Evolutionary conservation across 768 basidiomycete species (phyloP), one percentile per base, ranked within the genome.

Genomic region (Russula lepida): DNA sequence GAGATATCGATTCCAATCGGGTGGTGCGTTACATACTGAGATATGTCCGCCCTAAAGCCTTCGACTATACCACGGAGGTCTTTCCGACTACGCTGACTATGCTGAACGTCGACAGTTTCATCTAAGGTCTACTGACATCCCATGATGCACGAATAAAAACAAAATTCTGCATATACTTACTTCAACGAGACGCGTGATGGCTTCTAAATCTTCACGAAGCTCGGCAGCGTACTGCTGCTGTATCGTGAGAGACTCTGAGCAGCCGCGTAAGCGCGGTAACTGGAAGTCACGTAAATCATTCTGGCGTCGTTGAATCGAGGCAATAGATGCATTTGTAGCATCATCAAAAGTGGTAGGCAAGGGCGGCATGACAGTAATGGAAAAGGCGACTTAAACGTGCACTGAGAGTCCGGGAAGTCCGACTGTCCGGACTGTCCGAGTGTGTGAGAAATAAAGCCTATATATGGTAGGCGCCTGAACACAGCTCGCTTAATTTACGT

Each of bases 141-240:
- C 70, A 54, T 85, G 85, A 61, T 93, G 71, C 47, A 77, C n/a
- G 19, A 62, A 58, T 13, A 19, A 52, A 19, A 27, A n/a, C 37
- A 54, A 39, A 50, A 32, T 13, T 25, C 37, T 30, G 11, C 7
- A 30, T 9, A 19, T 28, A 8, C 21, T 61, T 63, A 88, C 85
- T 76, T 95, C 88, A n/a, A 95, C 74, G 57, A 86, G 82, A 41
- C 77, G 76, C 7, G 77, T 75, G 23, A 88, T 77, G 0, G 74
- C 68, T 39, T 85, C 84, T 19, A 92, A 73, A 68, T 94, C 92
- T 56, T 87, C 86, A 32, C 90, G 77, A 60, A 94, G 71, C 69
- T 92, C 91, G 4, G 82, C 83, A 0, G 84, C 84, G 56, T 87
- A 77, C 51, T 83, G 80, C 69, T 92, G 86, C 67, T 95, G 93